Base-by-base conservation (phyloP, 2,329 filamentous ascomycete species). In the Alternaria infectoria region DNA sequence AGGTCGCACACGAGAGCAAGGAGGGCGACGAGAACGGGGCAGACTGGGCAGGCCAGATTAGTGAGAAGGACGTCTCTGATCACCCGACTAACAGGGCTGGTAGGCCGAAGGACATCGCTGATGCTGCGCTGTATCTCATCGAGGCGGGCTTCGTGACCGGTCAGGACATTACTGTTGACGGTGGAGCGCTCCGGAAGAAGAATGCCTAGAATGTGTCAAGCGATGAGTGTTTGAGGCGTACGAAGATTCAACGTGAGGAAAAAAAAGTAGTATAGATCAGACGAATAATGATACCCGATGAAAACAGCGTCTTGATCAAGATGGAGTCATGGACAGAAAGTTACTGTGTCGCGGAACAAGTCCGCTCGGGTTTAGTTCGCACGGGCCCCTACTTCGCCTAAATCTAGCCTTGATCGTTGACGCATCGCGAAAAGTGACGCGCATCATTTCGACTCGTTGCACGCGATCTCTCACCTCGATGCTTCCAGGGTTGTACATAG, bases 61-160 rank as follows among this genome's bases (percentile, higher is more conserved):
- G 74, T 30, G 79, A 80, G 51, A 79, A 81, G 65, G 82, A 84
- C 60, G 74, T 82, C 17, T 70, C 78, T 6, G 75, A 81, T 44
- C 83, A 85, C 69, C 78, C 81, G 7, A 78, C 77, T 6, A 84
- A 84, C 61, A 76, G 83, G 30, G 81, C 82, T 1, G 83, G 83
- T 3, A 76, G 79, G 56, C 82, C 82, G 1, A 81, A 81, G 70
- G 83, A 85, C 57, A 80, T 85, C 40, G 79, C 80, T 11, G 79
- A 84, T 56, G 81, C 82, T 0, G 80, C 75, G 12, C 70, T 83
- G 63, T 85, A 81, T 66, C 65, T 81, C 51, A 77, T 81, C 7
- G 69, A 78, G 45, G 79, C 79, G 8, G 79, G 77, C 0, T 81
- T 81, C 54, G 75, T 81, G 4, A 81, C 77, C 6, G 79, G 78